Evolutionary conservation across 805 yeast species (phyloP).

Genomic region (Lipomyces kockii): DNA sequence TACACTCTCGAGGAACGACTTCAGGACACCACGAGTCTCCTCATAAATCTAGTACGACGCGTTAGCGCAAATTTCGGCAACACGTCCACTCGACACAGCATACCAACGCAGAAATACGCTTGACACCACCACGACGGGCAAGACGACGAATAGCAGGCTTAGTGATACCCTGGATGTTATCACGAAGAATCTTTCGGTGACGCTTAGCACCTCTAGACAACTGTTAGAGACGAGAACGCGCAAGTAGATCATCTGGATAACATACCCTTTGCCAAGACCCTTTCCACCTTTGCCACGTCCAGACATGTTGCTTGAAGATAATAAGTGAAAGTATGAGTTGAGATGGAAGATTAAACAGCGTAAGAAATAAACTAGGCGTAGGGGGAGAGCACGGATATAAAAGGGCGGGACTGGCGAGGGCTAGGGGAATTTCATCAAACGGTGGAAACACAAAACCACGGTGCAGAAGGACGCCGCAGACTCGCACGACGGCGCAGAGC

Average conservation of each 20-base stretch:
- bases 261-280: constrained; percentile 90
- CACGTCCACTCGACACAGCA: constrained; percentile 1
- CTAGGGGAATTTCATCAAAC: constrained; percentile 31
- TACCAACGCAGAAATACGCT: constrained; percentile 94
- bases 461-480: not conserved
- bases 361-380: not conserved
- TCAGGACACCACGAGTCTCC: constrained; percentile 96
- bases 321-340: not conserved
- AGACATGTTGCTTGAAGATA: constrained; percentile 63
- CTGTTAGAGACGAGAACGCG: constrained; percentile 3
- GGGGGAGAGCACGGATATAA: constrained; percentile 17
- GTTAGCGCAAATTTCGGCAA: not conserved
- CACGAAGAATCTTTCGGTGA: constrained; percentile 99
- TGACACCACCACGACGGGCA: constrained; percentile 99
- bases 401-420: constrained; percentile 25
- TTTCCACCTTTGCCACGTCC: constrained; percentile 99
- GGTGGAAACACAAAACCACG: not conserved
- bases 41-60: constrained; percentile 67
- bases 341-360: not conserved
- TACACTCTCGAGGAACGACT: constrained; percentile 94
- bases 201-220: constrained; percentile 90
- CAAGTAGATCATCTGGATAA: not conserved
- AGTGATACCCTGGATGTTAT: constrained; percentile 99
- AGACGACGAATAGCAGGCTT: constrained; percentile 99
- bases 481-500: not conserved